Conservation (phyloP, 495 filamentous ascomycete species). For the Lichenothelia convexa region DNA sequence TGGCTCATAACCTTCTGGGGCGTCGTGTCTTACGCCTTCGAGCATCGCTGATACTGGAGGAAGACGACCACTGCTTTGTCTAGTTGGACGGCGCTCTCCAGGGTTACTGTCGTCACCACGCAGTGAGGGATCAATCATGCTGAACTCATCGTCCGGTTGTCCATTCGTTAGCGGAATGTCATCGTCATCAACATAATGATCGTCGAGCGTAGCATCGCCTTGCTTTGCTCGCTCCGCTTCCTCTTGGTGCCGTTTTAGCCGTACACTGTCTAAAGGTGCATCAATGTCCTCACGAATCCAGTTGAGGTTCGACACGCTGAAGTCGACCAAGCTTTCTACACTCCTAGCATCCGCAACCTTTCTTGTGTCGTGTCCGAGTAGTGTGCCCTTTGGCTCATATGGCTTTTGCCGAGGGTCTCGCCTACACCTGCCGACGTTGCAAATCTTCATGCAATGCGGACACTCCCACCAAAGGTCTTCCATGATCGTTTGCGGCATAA, state of each 20-base stretch:
- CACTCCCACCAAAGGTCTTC: conserved; percentile 67
- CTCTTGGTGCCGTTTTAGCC: conserved; percentile 28
- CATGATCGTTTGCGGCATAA: conserved; percentile 62
- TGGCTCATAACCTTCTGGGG: conserved; percentile 5
- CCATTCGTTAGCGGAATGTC: conserved; percentile 11
- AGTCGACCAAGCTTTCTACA: conserved; percentile 71
- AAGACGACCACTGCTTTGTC: not conserved
- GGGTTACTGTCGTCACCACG: conserved; percentile 1
- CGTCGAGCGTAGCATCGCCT: conserved; percentile 23
- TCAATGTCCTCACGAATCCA: conserved; percentile 48
- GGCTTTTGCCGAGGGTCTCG: conserved; percentile 38
- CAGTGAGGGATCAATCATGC: conserved; percentile 7
- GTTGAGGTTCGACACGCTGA: conserved; percentile 59
- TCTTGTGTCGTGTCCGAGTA: conserved; percentile 76
- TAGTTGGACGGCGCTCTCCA: no score
- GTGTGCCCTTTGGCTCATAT: conserved; percentile 63
- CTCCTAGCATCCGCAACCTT: conserved; percentile 77
- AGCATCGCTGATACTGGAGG: conserved; percentile 7
- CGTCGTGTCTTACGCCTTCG: conserved; percentile 8
- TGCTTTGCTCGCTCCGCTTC: conserved; percentile 33
- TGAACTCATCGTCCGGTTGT: conserved; percentile 13
- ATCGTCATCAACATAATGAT: conserved; percentile 20
- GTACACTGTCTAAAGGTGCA: conserved; percentile 23
- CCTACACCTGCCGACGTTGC: conserved; percentile 67
- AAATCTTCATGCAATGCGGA: conserved; percentile 65